Base-by-base conservation (phyloP, 768 basidiomycete species). In the Hypsizygus marmoreus region DNA sequence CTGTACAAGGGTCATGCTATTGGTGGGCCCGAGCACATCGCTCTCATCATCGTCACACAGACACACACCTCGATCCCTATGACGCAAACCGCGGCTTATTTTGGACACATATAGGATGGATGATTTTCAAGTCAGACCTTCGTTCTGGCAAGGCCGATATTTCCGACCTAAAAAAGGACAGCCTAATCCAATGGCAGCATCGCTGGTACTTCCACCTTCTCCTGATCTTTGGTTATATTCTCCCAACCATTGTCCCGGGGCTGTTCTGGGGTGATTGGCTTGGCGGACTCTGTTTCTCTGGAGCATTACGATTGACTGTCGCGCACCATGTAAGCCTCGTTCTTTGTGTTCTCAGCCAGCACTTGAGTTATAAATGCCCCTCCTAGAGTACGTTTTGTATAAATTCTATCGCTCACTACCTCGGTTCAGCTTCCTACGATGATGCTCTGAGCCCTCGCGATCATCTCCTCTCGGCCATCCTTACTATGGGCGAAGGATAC, bases 21-120 rank as follows among this genome's bases (percentile, higher is more conserved):
- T 93, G 89, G 88, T 93, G 90, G 90, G 81, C 86, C 12, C 77
- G 86, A 38, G 80, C 85, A 6, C 90, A 93, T 65, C 83, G 90
- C 45, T 87, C 88, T 25, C 88, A 89, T 60, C 88, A 89, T 61
- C 82, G 87, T 51, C 76, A 91, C 57, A 91, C 89, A 53, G 90
- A 93, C 67, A 91, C 88, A 26, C 86, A 90, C 53, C 78, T 86
- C 38, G 90, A 93, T 64, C 90, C 90, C 12, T 92, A 93, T 69
- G 81, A 87, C 51, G 81, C 89, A 3, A 81, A 83, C 60, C 80
- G 87, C 50, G 89, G 89, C 16, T 70, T 90, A 43, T 71, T 86
- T 33, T 88, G 84, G 84, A 83, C 88, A 1, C 89, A 91, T 65
- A 68, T 89, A 33, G 86, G 86, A n/a, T 88, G 90, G 90, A 86